Conservation (phyloP, 2,329 filamentous ascomycete species). For the Fusarium duplospermum region DNA sequence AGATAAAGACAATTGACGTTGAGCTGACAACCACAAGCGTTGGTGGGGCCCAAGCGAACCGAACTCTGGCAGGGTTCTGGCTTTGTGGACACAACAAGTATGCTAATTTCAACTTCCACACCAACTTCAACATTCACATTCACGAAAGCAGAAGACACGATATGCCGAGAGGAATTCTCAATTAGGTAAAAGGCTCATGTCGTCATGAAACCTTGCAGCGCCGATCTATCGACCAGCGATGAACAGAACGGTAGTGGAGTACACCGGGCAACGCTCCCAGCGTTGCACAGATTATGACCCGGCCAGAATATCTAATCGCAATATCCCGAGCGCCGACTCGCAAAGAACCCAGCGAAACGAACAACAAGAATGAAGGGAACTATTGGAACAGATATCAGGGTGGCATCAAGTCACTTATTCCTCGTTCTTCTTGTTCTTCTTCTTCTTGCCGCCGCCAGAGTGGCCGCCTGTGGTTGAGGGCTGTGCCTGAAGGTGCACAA, state of each 20-base stretch:
- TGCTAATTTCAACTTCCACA: constrained; percentile 4
- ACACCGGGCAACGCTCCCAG: constrained; percentile 45
- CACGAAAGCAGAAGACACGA: background rate
- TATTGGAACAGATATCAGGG: constrained; percentile 55
- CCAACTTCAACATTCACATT: background rate
- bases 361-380: constrained; percentile 52
- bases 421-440: constrained; percentile 74
- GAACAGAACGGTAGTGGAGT: constrained; percentile 40
- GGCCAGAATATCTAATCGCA: constrained; percentile 56
- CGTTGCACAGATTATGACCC: constrained; percentile 44
- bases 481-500: constrained; percentile 86
- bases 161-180: constrained; percentile 25
- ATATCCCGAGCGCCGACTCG: constrained; percentile 57
- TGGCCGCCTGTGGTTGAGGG: constrained; percentile 59
- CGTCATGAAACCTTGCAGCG: constrained; percentile 25
- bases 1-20: constrained; percentile 13
- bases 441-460: constrained; percentile 74
- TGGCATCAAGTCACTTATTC: constrained; percentile 47
- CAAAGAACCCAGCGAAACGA: constrained; percentile 55
- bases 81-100: background rate
- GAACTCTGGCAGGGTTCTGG: background rate
- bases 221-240: constrained; percentile 35
- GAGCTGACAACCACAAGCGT: constrained; percentile 8
- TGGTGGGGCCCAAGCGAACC: background rate
- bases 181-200: constrained; percentile 38